phyloP scores from a whole-genome alignment of 176 grass and related monocot genomes.

The Phoenix roebelenii region DNA sequence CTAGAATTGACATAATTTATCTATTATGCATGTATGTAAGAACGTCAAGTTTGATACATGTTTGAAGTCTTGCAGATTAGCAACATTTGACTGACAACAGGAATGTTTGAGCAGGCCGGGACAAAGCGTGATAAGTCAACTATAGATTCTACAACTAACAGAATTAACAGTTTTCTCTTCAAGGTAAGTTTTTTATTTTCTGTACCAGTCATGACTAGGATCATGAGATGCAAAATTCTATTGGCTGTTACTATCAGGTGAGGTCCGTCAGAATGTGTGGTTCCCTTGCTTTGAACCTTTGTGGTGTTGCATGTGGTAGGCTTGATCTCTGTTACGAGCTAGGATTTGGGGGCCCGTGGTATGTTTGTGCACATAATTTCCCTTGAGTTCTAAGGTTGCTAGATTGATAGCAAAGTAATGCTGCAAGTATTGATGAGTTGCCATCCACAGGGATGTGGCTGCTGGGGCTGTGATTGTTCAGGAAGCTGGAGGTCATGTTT shows the following conservation, averaged over 20 bases:
- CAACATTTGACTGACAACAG: constrained; percentile 7
- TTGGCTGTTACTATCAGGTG: constrained; percentile 35
- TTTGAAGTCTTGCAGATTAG: not conserved
- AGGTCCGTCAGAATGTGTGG: constrained; percentile 95
- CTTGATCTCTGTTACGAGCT: constrained; percentile 96
- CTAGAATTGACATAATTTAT: too few species aligned
- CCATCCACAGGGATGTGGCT: constrained; percentile 63
- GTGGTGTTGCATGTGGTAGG: constrained; percentile 85
- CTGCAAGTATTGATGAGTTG: constrained; percentile 9
- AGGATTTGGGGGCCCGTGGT: constrained; percentile 95
- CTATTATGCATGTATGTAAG: too few species aligned
- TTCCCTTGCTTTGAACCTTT: constrained; percentile 81
- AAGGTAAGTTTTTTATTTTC: constrained; percentile 41
- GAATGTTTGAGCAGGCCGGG: constrained; percentile 54
- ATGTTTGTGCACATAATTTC: not conserved
- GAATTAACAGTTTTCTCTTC: constrained; percentile 79
- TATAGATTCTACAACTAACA: constrained; percentile 73
- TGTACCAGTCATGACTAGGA: too few species aligned
- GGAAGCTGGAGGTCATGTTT: constrained; percentile 85
- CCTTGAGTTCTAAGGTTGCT: too few species aligned
- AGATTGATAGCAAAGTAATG: not conserved
- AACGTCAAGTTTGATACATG: too few species aligned
- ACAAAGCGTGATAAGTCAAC: constrained; percentile 54
- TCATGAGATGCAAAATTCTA: too few species aligned
- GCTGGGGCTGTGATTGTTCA: constrained; percentile 84